Evolutionary conservation across 179 eudicot genomes (phyloP).

Genomic region (Spinacia oleracea): DNA sequence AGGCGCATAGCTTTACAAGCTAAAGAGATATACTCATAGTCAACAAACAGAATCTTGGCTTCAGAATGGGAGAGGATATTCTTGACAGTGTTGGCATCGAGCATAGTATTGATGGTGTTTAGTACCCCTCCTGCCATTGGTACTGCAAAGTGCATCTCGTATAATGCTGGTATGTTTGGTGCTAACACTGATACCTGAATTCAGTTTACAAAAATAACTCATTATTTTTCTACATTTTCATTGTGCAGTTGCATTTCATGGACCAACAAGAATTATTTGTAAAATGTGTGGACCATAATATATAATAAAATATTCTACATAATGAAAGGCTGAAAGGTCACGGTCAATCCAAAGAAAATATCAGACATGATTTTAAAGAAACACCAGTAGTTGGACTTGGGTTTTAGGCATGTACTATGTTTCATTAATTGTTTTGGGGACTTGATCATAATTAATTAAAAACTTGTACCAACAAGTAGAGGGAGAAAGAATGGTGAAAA

Average conservation of each 20-base stretch:
- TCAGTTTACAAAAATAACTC: background rate
- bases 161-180: constrained; percentile 70
- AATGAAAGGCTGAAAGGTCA: background rate
- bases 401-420: background rate
- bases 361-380: no score
- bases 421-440: no score
- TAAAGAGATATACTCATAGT: constrained; percentile 43
- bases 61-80: constrained; percentile 62
- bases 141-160: constrained; percentile 81
- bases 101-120: constrained; percentile 66
- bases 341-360: background rate
- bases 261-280: no score
- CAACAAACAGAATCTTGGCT: constrained; percentile 65
- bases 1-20: constrained; percentile 53
- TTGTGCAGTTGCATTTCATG: no score
- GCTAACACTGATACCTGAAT: constrained; percentile 71
- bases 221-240: no score
- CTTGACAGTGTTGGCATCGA: constrained; percentile 53
- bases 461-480: no score
- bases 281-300: no score
- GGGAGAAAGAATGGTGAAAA: background rate
- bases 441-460: no score
- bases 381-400: background rate
- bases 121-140: constrained; percentile 86
- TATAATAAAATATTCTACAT: no score